A percentile compares a stretch with the other conserved stretches of the same genome.
These are phyloP conservation scores for Pulveroboletus sp. DNA, from an alignment of 768 basidiomycete species.

Conservation along the genomic window DNA sequence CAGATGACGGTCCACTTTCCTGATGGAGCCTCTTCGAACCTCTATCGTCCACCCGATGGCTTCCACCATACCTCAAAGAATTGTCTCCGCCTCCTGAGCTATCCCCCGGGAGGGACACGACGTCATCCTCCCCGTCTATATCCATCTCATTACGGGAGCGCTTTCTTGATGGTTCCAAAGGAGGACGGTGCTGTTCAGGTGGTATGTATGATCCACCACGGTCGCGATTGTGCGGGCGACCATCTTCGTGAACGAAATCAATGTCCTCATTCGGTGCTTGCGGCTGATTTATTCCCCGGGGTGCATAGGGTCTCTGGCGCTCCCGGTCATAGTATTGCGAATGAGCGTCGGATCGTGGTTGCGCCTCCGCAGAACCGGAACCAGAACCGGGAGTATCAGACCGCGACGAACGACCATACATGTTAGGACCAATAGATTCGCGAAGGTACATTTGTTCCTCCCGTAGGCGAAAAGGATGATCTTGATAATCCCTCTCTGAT, in stretches of 20 bases:
- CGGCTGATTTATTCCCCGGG: conserved; percentile 47
- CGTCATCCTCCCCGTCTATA: conserved; percentile 53
- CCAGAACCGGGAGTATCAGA: conserved; percentile 59
- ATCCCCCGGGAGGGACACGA: conserved; percentile 30
- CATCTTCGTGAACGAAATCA: conserved; percentile 56
- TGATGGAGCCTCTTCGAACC: conserved; percentile 60
- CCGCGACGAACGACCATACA: conserved; percentile 42
- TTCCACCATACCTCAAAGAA: conserved; percentile 34
- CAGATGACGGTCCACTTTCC: conserved; percentile 32
- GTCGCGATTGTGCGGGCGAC: conserved; percentile 35
- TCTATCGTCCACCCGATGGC: conserved; percentile 47
- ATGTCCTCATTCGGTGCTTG: conserved; percentile 40
- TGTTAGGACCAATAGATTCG: conserved; percentile 29
- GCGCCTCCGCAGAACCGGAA: conserved; percentile 48
- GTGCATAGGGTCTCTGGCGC: conserved; percentile 46
- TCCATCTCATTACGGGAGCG: conserved; percentile 65
- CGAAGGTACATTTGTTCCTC: conserved; percentile 29
- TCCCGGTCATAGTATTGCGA: conserved; percentile 51
- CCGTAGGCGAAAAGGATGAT: conserved; percentile 30
- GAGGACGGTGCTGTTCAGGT: conserved; percentile 37
- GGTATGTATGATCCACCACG: conserved; percentile 33
- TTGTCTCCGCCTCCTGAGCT: conserved; percentile 29
- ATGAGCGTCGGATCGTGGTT: conserved; percentile 48
- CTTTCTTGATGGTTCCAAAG: conserved; percentile 50
- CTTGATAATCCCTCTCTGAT: conserved; percentile 31